Evolutionary conservation across 2,329 filamentous ascomycete species (phyloP).

Genomic region (Drechmeria coniospora): DNA sequence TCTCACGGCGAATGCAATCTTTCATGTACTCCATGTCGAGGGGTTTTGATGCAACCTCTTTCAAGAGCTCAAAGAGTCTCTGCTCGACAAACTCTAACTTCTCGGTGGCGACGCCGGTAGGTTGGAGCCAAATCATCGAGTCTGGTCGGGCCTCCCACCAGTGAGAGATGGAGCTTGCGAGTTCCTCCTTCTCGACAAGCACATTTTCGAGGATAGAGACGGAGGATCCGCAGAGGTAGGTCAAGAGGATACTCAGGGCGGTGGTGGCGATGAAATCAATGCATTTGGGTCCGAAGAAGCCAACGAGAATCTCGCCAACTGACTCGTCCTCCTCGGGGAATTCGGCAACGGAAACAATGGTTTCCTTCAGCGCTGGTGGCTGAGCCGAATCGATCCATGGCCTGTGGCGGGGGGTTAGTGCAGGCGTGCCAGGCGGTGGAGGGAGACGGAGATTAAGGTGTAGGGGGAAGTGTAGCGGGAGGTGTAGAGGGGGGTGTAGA

Average conservation of each 20-base stretch:
- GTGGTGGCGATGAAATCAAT: constrained; percentile 51
- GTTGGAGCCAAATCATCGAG: constrained; percentile 69
- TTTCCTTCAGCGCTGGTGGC: constrained; percentile 55
- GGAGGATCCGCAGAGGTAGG: constrained; percentile 85
- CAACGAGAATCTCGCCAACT: constrained; percentile 72
- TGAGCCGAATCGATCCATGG: constrained; percentile 86
- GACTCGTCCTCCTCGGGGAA: constrained; percentile 97
- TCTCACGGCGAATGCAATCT: constrained; percentile 72
- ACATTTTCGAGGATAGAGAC: constrained; percentile 84
- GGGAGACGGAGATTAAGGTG: too few relatives aligned
- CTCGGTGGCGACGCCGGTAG: constrained; percentile 75
- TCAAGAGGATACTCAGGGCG: constrained; percentile 65
- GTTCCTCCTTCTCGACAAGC: constrained; percentile 82
- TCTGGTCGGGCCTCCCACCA: constrained; percentile 67
- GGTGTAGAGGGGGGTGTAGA: too few relatives aligned
- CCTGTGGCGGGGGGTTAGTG: constrained; percentile 10
- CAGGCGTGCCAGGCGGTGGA: background rate
- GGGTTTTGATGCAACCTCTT: constrained; percentile 63
- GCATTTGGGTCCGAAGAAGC: constrained; percentile 74
- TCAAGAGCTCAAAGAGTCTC: constrained; percentile 68
- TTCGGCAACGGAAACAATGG: constrained; percentile 61
- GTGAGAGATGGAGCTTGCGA: constrained; percentile 74
- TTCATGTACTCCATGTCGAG: constrained; percentile 82
- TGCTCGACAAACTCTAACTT: constrained; percentile 74
- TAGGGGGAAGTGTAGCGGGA: too few relatives aligned